Conservation (phyloP, 495 filamentous ascomycete species). For the Viridothelium virens region DNA sequence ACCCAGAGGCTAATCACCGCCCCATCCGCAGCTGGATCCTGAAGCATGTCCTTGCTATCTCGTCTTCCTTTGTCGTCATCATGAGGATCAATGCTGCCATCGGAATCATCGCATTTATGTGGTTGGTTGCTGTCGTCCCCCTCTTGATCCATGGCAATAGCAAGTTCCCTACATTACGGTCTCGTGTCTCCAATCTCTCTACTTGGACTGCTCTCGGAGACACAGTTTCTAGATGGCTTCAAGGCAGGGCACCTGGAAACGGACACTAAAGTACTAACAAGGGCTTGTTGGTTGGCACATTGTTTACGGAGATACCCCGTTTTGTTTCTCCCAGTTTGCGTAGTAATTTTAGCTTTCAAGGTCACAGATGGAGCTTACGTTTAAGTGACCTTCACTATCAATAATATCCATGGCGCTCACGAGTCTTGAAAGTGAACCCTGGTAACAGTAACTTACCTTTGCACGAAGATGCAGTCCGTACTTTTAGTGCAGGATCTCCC, state of each 20-base stretch:
- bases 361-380: too few species aligned
- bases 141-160: constrained; percentile 15
- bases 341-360: too few species aligned
- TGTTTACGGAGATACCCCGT: neutral
- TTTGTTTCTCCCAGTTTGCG: too few species aligned
- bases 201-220: constrained; percentile 10
- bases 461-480: too few species aligned
- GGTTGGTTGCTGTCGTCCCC: constrained; percentile 15
- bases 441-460: too few species aligned
- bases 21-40: constrained; percentile 15
- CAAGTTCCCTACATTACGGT: constrained; percentile 7
- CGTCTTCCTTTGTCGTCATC: constrained; percentile 9
- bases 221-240: neutral
- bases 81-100: constrained; percentile 12
- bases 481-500: too few species aligned
- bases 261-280: neutral
- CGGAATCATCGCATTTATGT: constrained; percentile 15
- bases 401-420: too few species aligned
- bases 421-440: too few species aligned
- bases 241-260: constrained; percentile 5
- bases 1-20: constrained; percentile 8
- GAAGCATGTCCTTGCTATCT: constrained; percentile 6
- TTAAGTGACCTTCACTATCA: too few species aligned
- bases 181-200: constrained; percentile 9
- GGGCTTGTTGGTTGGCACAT: neutral